Evolutionary conservation across 2,329 filamentous ascomycete genomes (phyloP).

Genomic region (Scopulariopsis brevicaulis): DNA sequence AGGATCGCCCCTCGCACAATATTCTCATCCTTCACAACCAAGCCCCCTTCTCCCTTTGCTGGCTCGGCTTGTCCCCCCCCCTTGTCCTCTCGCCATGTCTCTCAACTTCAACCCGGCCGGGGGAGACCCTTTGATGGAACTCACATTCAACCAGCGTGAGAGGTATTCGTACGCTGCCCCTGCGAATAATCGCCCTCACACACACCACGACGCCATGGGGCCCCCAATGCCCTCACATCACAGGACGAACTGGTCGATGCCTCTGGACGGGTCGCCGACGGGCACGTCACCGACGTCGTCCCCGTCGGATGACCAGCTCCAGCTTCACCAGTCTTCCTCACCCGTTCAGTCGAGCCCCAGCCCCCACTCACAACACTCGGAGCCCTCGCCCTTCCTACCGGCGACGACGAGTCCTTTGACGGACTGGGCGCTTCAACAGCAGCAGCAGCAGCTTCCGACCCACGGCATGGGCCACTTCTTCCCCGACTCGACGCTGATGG

Average conservation of each 20-base stretch:
- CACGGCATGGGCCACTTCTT: constrained; percentile 27
- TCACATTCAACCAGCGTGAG: constrained; percentile 47
- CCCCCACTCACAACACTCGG: constrained; percentile 37
- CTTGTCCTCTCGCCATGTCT: constrained; percentile 29
- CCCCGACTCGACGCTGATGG: constrained; percentile 45
- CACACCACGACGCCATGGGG: constrained; percentile 17
- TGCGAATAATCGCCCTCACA: constrained; percentile 8
- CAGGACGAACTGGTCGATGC: constrained; percentile 33
- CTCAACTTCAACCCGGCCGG: constrained; percentile 48
- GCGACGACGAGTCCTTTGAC: constrained; percentile 37
- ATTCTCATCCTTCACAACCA: constrained; percentile 18
- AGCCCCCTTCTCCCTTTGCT: constrained; percentile 15
- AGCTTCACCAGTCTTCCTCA: constrained; percentile 28
- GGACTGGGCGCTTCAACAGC: constrained; percentile 51
- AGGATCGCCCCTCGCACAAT: constrained; percentile 20
- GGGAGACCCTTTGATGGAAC: constrained; percentile 46
- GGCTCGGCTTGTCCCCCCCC: constrained; percentile 6
- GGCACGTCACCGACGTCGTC: constrained; percentile 32
- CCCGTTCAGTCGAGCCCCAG: constrained; percentile 39
- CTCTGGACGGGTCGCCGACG: constrained; percentile 37
- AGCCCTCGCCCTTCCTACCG: constrained; percentile 43
- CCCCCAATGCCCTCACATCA: constrained; percentile 23
- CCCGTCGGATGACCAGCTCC: constrained; percentile 35
- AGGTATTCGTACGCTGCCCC: constrained; percentile 37
- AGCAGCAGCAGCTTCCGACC: constrained; percentile 23